These are phyloP conservation scores for Phellinidium pouzarii DNA, from an alignment of 1,284 basidiomycete genomes.

Conservation along the genomic window DNA sequence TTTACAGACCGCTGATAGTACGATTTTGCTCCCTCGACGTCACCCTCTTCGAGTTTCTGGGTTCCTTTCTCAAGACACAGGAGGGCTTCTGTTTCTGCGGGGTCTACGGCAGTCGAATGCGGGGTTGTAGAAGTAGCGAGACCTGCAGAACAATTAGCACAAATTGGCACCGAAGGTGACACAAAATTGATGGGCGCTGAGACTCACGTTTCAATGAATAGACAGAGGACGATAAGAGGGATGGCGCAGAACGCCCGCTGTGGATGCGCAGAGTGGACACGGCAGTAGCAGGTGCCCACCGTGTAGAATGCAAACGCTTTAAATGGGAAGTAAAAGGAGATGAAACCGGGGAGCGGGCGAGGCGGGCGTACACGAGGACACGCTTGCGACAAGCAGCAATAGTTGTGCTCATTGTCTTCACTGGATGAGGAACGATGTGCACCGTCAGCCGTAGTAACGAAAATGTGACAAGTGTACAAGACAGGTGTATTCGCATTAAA, in stretches of 20 bases:
- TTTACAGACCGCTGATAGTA: slow-evolving; percentile 78
- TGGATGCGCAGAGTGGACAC: neutral
- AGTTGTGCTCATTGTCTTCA: slow-evolving; percentile 9
- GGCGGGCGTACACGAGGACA: slow-evolving; percentile 1
- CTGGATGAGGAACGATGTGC: slow-evolving; percentile 1
- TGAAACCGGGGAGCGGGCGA: neutral
- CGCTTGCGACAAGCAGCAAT: slow-evolving; percentile 3
- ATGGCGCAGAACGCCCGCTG: slow-evolving; percentile 7
- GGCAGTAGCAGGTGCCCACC: slow-evolving; percentile 11
- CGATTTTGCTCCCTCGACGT: slow-evolving; percentile 73
- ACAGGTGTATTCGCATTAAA: neutral
- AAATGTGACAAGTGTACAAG: neutral
- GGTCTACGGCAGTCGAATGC: slow-evolving; percentile 76
- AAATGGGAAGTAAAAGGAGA: slow-evolving; percentile 1
- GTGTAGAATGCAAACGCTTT: slow-evolving; percentile 12
- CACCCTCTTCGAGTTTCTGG: slow-evolving; percentile 82
- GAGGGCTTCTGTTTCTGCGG: slow-evolving; percentile 77
- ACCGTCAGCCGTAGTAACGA: neutral
- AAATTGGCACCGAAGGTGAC: neutral
- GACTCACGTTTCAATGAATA: slow-evolving; percentile 16
- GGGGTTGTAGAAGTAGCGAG: slow-evolving; percentile 81
- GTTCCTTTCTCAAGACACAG: slow-evolving; percentile 84
- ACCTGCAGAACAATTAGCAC: slow-evolving; percentile 37
- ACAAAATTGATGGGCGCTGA: neutral
- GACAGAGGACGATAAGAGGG: slow-evolving; percentile 7